phyloP scores from a whole-genome alignment of 2,329 filamentous ascomycete genomes.

The Aureobasidium namibiae region DNA sequence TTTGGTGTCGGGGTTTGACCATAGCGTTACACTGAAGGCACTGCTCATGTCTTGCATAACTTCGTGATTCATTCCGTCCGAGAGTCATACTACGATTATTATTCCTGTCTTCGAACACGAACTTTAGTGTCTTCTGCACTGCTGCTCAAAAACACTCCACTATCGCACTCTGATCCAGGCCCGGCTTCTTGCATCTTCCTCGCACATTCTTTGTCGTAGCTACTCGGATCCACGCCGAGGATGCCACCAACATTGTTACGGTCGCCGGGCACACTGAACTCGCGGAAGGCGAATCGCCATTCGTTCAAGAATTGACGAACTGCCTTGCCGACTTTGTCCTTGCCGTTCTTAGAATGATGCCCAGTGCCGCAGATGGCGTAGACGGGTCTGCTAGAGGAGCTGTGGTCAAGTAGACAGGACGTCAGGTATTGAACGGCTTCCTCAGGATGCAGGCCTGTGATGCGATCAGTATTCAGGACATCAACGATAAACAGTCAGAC shows the following conservation, averaged over 20 bases:
- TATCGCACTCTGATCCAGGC: slow-evolving; percentile 31
- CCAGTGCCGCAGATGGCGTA: slow-evolving; percentile 97
- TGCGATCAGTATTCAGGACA: background rate
- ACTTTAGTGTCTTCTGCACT: slow-evolving; percentile 27
- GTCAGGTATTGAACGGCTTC: slow-evolving; percentile 94
- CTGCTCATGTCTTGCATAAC: background rate
- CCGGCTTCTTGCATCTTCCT: slow-evolving; percentile 22
- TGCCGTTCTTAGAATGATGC: slow-evolving; percentile 96
- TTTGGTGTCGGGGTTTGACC: too few relatives aligned
- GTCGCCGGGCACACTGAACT: slow-evolving; percentile 95
- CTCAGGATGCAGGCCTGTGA: slow-evolving; percentile 75
- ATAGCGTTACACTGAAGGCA: too few relatives aligned
- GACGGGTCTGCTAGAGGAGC: slow-evolving; percentile 61
- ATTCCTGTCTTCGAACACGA: slow-evolving; percentile 23
- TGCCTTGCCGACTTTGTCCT: slow-evolving; percentile 95
- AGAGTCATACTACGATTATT: background rate
- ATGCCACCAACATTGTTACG: slow-evolving; percentile 68
- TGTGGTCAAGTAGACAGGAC: slow-evolving; percentile 76
- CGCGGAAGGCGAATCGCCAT: slow-evolving; percentile 90
- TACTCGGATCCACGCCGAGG: slow-evolving; percentile 54
- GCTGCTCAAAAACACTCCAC: slow-evolving; percentile 30
- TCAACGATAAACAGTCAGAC: background rate
- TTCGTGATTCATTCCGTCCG: background rate
- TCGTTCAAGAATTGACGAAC: slow-evolving; percentile 87
- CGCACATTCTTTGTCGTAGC: slow-evolving; percentile 42